Evolutionary conservation across 495 filamentous ascomycete species (phyloP).

Genomic region (Podospora tetraspora): DNA sequence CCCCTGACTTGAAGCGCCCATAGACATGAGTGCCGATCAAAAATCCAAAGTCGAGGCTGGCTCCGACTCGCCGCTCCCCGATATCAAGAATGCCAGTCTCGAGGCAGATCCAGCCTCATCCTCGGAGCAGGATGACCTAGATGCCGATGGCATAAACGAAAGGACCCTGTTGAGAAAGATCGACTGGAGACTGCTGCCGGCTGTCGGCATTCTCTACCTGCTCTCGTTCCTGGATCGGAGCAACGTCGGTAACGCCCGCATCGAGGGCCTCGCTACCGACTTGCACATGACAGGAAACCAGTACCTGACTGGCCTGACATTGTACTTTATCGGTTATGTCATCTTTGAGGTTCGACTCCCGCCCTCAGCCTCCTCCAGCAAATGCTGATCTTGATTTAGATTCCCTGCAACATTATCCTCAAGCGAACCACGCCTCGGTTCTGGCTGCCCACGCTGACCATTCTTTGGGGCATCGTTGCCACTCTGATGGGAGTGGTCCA

Average conservation of each 20-base stretch:
- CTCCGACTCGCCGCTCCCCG: background rate
- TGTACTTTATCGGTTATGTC: slow-evolving; percentile 76
- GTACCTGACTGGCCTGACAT: slow-evolving; percentile 63
- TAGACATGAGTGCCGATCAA: background rate
- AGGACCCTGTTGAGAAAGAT: slow-evolving; percentile 59
- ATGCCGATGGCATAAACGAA: slow-evolving; percentile 47
- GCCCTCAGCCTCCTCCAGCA: background rate
- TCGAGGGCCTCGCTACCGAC: slow-evolving; percentile 60
- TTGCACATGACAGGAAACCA: slow-evolving; percentile 66
- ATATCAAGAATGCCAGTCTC: background rate
- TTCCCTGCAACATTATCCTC: slow-evolving; percentile 69
- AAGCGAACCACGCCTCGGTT: slow-evolving; percentile 63
- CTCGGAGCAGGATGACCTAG: slow-evolving; percentile 22
- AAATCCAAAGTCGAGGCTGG: background rate
- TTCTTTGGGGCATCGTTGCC: slow-evolving; percentile 55
- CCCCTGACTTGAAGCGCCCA: background rate
- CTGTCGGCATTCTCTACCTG: slow-evolving; percentile 63
- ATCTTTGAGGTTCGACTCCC: slow-evolving; percentile 35
- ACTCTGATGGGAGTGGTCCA: slow-evolving; percentile 66
- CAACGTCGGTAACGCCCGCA: slow-evolving; percentile 55
- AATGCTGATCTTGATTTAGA: slow-evolving; percentile 27
- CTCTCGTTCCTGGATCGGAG: slow-evolving; percentile 70
- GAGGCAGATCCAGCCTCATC: slow-evolving; percentile 14
- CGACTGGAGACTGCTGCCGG: slow-evolving; percentile 59
- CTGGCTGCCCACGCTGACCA: slow-evolving; percentile 47